Evolutionary conservation across 352 stramenopile genomes (phyloP).

Genomic region (Globisporangium ultimum): DNA sequence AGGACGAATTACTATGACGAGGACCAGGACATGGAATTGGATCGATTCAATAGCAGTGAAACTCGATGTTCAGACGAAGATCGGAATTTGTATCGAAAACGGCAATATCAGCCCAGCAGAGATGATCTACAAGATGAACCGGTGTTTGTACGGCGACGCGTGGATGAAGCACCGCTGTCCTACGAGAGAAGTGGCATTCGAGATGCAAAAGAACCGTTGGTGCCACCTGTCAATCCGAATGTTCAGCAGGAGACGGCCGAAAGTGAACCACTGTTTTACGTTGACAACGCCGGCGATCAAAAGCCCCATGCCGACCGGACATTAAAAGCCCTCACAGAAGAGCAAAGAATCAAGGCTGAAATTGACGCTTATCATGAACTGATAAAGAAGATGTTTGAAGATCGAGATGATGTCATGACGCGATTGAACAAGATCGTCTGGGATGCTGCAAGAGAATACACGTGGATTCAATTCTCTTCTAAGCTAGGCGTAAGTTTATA

Average conservation of each 20-base stretch:
- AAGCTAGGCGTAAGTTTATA: constrained; percentile 21
- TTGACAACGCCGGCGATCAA: constrained; percentile 43
- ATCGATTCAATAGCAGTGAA: constrained; percentile 1
- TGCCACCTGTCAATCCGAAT: not conserved
- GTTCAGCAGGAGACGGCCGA: not conserved
- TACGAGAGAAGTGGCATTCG: not conserved
- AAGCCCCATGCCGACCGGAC: constrained; percentile 19
- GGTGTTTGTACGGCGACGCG: not conserved
- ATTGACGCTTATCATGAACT: constrained; percentile 64
- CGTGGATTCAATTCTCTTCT: constrained; percentile 17
- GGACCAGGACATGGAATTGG: constrained; percentile 2
- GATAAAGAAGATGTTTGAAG: constrained; percentile 45
- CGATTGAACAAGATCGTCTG: constrained; percentile 37
- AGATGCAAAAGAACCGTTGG: not conserved
- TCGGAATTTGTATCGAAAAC: constrained; percentile 12
- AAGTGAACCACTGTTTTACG: constrained; percentile 8
- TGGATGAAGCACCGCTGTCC: not conserved
- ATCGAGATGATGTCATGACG: constrained; percentile 34
- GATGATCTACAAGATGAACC: constrained; percentile 5
- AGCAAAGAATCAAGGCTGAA: constrained; percentile 34
- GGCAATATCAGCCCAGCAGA: constrained; percentile 13
- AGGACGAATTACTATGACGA: not conserved
- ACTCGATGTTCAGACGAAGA: not conserved
- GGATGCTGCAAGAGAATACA: constrained; percentile 22
- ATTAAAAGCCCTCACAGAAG: constrained; percentile 14